phyloP scores from a whole-genome alignment of 2,329 filamentous ascomycete genomes.

The Neonectria faginata region DNA sequence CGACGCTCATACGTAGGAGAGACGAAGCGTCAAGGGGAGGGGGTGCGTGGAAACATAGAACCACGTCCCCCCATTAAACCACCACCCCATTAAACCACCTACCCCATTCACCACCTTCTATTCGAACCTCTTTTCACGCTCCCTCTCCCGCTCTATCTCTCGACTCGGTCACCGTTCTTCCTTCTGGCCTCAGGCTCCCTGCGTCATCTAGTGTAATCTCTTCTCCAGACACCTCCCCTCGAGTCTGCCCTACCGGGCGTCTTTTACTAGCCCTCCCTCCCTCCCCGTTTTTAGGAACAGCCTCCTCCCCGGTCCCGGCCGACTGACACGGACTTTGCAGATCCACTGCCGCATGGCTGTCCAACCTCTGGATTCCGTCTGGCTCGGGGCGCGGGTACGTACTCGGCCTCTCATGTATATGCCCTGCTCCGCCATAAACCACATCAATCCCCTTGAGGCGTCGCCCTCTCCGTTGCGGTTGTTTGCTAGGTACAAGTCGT shows the following conservation, averaged over 20 bases:
- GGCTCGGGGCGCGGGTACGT: constrained; percentile 31
- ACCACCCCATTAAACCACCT: constrained; percentile 10
- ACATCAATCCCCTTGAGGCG: constrained; percentile 18
- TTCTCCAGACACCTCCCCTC: constrained; percentile 5
- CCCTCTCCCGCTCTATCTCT: background rate
- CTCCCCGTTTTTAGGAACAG: constrained; percentile 23
- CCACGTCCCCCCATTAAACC: constrained; percentile 18
- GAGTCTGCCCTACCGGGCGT: constrained; percentile 40
- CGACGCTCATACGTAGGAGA: background rate
- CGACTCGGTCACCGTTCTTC: background rate
- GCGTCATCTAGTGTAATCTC: constrained; percentile 21
- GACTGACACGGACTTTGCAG: constrained; percentile 35
- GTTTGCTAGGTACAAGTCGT: constrained; percentile 6
- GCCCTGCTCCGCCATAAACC: constrained; percentile 36
- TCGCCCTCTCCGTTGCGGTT: constrained; percentile 18
- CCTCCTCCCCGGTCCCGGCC: constrained; percentile 36
- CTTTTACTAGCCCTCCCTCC: background rate
- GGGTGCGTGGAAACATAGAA: constrained; percentile 19
- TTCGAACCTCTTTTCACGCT: constrained; percentile 1
- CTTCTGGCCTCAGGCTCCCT: constrained; percentile 1
- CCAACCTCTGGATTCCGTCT: constrained; percentile 31
- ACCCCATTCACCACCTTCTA: constrained; percentile 1
- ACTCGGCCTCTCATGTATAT: constrained; percentile 37
- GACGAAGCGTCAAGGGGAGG: constrained; percentile 2
- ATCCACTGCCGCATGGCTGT: constrained; percentile 42